These are phyloP conservation scores for Silene coronaria DNA, from an alignment of 179 eudicot species.

Conservation along the genomic window DNA sequence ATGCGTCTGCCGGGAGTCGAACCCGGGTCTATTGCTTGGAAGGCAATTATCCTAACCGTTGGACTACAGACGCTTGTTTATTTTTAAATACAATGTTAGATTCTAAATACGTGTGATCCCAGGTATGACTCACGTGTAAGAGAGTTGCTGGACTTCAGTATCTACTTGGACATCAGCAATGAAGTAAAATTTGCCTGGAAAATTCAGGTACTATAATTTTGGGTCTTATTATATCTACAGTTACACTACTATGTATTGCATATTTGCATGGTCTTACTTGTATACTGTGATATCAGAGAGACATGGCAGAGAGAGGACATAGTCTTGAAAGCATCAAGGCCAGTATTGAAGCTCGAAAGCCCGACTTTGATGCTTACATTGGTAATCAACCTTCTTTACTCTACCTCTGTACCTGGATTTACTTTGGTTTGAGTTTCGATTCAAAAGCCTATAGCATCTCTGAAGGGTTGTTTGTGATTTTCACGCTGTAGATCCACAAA, in stretches of 20 bases:
- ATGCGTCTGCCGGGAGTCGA: conserved; percentile 33
- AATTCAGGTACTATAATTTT: conserved; percentile 56
- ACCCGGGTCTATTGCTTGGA: conserved; percentile 36
- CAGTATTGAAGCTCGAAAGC: conserved; percentile 94
- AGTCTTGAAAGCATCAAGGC: conserved; percentile 99
- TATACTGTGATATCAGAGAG: conserved; percentile 48
- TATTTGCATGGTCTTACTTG: background rate
- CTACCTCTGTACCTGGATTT: too few relatives aligned
- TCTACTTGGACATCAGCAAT: conserved; percentile 92
- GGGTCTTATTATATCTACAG: too few relatives aligned
- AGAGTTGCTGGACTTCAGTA: conserved; percentile 92
- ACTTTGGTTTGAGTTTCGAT: too few relatives aligned
- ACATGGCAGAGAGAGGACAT: conserved; percentile 98
- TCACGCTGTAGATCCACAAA: conserved; percentile 70
- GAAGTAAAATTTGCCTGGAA: conserved; percentile 99
- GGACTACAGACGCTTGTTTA: conserved; percentile 30
- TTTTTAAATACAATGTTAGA: too few relatives aligned
- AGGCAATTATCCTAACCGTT: conserved; percentile 36
- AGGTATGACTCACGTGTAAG: conserved; percentile 79
- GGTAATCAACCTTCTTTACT: conserved; percentile 36
- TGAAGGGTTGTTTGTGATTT: background rate
- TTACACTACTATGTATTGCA: background rate
- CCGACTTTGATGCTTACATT: conserved; percentile 95
- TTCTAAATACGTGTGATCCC: too few relatives aligned
- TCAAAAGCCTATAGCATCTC: too few relatives aligned